Base-by-base conservation (phyloP, 164 flowering plant species). In the Umbellularia californica region DNA sequence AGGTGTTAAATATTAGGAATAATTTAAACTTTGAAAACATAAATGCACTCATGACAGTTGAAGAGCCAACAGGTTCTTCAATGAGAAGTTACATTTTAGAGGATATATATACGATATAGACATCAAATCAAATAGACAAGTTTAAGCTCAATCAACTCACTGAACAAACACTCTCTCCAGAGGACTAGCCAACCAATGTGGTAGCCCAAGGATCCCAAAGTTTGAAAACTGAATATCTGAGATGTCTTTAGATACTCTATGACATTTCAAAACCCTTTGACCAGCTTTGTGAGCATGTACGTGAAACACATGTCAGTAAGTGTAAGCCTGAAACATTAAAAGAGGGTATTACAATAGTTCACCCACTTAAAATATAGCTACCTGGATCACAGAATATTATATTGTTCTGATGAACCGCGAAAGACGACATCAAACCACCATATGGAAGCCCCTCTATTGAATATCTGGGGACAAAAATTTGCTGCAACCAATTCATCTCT, bases 141-240 rank as follows among this genome's bases (percentile, higher is more conserved):
- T 25, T 17, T 12, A 66, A 15, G 14, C 28, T 28, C 20, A 58
- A 70, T 0, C 62, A 27, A 84, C 90, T 86, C 77, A 93, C 99
- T 69, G 69, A 71, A 83, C 65, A 80, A 76, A 83, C 79, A 81
- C 85, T 70, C 77, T 86, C 84, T 95, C 99, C 79, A 88, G 70
- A 78, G 92, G 84, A 55, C 52, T 80, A 60, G 83, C 63, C 64
- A 86, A 65, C 99, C 99, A 93, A 77, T 95, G 91, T 71, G 98
- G 98, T 67, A 93, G 79, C 65, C 98, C 97, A 81, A 93, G 93
- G 62, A 81, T 73, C 74, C 87, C 96, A 78, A 90, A 83, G 75
- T 92, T 92, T 20, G 97, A 90, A 64, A 93, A 80, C 65, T 82
- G 82, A 47, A 90, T 76, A 77, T 72, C 79, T 69, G 93, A 87